A percentile compares a stretch with the other conserved stretches of the same genome.
Evolutionary conservation across 2,329 filamentous ascomycete species (phyloP).

Genomic region (Apiospora sp.): DNA sequence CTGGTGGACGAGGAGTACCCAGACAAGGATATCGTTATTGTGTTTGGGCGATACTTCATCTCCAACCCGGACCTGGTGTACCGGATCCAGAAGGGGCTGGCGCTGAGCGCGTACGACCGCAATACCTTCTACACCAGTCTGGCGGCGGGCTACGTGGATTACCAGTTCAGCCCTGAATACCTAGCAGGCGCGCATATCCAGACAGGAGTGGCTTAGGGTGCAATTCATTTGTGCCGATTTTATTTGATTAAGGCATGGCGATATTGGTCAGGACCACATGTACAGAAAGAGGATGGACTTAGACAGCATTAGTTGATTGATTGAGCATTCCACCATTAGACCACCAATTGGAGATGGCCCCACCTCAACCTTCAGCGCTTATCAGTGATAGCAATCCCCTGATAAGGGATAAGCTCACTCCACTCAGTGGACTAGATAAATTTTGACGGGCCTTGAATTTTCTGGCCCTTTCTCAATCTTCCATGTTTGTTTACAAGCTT

Average conservation of each 20-base stretch:
- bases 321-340: neutral
- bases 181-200: neutral
- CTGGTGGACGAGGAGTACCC: slow-evolving; percentile 51
- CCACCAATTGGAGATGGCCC: neutral
- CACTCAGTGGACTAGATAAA: slow-evolving; percentile 14
- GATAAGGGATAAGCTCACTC: slow-evolving; percentile 9
- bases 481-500: slow-evolving; percentile 3
- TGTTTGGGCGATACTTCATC: slow-evolving; percentile 58
- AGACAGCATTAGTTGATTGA: neutral
- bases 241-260: neutral
- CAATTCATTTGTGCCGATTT: neutral
- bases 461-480: neutral
- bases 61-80: slow-evolving; percentile 57
- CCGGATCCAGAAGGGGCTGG: slow-evolving; percentile 50
- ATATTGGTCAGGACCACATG: neutral
- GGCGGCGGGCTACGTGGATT: slow-evolving; percentile 47
- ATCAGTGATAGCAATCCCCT: neutral
- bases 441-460: slow-evolving; percentile 5
- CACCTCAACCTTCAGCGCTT: neutral
- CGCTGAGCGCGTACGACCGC: slow-evolving; percentile 53
- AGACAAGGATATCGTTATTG: slow-evolving; percentile 52
- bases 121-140: slow-evolving; percentile 51
- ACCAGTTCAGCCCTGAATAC: slow-evolving; percentile 42
- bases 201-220: neutral
- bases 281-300: neutral